phyloP scores from a whole-genome alignment of 129 eudicot genomes.

The Heracleum sosnowskyi region DNA sequence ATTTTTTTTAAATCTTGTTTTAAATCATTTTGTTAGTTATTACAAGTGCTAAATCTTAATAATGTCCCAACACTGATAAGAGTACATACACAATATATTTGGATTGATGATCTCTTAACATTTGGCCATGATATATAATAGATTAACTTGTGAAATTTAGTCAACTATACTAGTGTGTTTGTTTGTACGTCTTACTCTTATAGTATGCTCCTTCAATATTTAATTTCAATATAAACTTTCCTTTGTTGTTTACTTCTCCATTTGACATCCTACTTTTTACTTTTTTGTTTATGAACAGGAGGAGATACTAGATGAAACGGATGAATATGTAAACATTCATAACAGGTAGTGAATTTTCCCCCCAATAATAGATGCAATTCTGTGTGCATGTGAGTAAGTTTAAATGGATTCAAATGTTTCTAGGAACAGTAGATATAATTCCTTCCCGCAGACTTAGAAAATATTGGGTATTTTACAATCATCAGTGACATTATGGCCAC shows the following conservation, averaged over 20 bases:
- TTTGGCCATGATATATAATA: not conserved
- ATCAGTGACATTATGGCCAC: not conserved
- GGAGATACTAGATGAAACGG: slow-evolving; percentile 97
- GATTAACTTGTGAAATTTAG: not conserved
- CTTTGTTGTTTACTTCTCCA: not conserved
- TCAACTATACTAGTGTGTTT: not conserved
- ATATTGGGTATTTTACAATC: not conserved
- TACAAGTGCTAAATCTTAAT: not conserved
- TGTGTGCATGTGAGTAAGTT: not conserved
- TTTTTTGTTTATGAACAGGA: slow-evolving; percentile 45
- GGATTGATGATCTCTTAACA: not conserved
- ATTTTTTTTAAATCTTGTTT: not conserved
- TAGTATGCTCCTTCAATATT: not conserved
- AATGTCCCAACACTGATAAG: not conserved
- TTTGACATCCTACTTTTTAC: not conserved
- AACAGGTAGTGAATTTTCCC: slow-evolving; percentile 45
- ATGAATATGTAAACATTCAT: slow-evolving; percentile 96
- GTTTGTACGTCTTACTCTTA: not conserved
- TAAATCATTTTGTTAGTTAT: not conserved
- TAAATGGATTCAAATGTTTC: not conserved
- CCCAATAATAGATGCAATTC: not conserved
- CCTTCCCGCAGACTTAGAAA: not conserved
- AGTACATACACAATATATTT: no score
- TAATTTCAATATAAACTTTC: not conserved
- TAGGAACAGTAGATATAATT: not conserved